Evolutionary conservation across 2,329 filamentous ascomycete species (phyloP).

Genomic region (Aspergillus tanneri): DNA sequence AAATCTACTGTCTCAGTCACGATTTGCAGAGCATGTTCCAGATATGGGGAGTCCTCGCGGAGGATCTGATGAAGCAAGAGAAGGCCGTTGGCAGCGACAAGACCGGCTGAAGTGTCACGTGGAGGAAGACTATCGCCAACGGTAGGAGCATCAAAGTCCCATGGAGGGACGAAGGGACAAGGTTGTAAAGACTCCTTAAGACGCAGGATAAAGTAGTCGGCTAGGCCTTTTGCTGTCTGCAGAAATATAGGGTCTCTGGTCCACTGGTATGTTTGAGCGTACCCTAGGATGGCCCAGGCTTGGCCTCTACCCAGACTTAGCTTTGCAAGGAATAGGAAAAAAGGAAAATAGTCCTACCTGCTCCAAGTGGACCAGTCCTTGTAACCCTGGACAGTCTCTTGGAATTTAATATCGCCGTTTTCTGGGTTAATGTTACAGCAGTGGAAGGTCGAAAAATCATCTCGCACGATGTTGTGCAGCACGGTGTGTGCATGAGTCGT

Average conservation of each 20-base stretch:
- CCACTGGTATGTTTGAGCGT: slow-evolving; percentile 45
- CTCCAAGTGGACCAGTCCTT: slow-evolving; percentile 23
- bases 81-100: slow-evolving; percentile 46
- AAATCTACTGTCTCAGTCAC: slow-evolving; percentile 20
- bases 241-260: slow-evolving; percentile 26
- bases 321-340: neutral
- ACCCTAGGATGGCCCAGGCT: slow-evolving; percentile 30
- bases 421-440: slow-evolving; percentile 18
- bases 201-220: slow-evolving; percentile 20
- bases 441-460: slow-evolving; percentile 23
- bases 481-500: slow-evolving; percentile 19
- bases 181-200: slow-evolving; percentile 6
- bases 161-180: slow-evolving; percentile 20
- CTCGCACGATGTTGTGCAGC: slow-evolving; percentile 12
- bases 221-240: slow-evolving; percentile 13
- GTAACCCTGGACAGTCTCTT: slow-evolving; percentile 26
- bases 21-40: neutral
- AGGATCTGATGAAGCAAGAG: slow-evolving; percentile 26
- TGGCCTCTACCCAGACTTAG: slow-evolving; percentile 20
- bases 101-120: slow-evolving; percentile 44
- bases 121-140: slow-evolving; percentile 20
- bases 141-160: slow-evolving; percentile 26
- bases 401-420: slow-evolving; percentile 16
- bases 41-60: neutral
- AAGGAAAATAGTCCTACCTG: neutral